Evolutionary conservation across 805 yeast genomes (phyloP).

Genomic region (Saturnispora mendoncae): DNA sequence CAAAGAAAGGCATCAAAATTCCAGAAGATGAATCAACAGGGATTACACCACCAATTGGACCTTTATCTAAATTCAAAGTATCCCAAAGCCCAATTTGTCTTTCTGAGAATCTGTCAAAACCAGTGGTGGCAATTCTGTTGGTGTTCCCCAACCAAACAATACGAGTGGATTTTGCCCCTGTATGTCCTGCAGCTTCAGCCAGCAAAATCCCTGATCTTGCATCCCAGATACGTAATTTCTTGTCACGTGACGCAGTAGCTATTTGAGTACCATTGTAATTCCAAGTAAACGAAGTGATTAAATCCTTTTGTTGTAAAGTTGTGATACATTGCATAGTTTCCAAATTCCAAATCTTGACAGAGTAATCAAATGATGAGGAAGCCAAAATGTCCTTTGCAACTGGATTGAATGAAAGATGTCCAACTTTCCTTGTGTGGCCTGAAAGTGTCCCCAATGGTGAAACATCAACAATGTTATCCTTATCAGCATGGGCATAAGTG

Average conservation of each 20-base stretch:
- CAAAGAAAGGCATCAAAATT: slow-evolving; percentile 84
- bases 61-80: slow-evolving; percentile 57
- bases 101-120: slow-evolving; percentile 85
- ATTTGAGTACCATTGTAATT: slow-evolving; percentile 80
- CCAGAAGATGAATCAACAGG: slow-evolving; percentile 89
- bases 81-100: slow-evolving; percentile 97
- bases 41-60: slow-evolving; percentile 85
- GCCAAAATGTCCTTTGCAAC: slow-evolving; percentile 80
- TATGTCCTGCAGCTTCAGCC: slow-evolving; percentile 81
- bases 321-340: slow-evolving; percentile 61
- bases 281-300: slow-evolving; percentile 89
- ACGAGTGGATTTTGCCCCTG: slow-evolving; percentile 87
- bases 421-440: slow-evolving; percentile 93
- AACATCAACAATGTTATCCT: slow-evolving; percentile 53
- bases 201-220: slow-evolving; percentile 63
- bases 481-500: slow-evolving; percentile 50
- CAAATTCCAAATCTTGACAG: slow-evolving; percentile 87
- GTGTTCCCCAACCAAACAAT: slow-evolving; percentile 85
- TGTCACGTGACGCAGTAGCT: slow-evolving; percentile 88
- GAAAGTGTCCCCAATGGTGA: slow-evolving; percentile 58
- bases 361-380: slow-evolving; percentile 81
- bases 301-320: slow-evolving; percentile 78
- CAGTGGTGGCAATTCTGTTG: slow-evolving; percentile 84
- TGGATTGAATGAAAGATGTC: slow-evolving; percentile 86
- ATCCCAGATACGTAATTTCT: slow-evolving; percentile 87